phyloP scores from a whole-genome alignment of 805 yeast genomes.

The Candida tibetensis region DNA sequence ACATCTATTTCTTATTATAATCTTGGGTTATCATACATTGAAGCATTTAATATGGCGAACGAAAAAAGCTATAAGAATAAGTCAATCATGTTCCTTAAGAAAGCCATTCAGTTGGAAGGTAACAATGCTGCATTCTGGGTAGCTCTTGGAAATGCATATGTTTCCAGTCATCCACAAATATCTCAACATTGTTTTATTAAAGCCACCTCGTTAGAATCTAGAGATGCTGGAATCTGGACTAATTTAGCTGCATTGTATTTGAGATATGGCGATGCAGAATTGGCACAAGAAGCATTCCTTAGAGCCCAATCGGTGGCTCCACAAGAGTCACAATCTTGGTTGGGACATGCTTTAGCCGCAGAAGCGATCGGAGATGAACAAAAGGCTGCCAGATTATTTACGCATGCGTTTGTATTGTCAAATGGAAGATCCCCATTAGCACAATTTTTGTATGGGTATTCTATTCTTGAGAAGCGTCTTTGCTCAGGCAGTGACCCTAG shows the following conservation, averaged over 20 bases:
- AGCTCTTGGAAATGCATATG: slow-evolving; percentile 74
- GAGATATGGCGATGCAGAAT: slow-evolving; percentile 59
- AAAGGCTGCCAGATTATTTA: slow-evolving; percentile 57
- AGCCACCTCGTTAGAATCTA: slow-evolving; percentile 67
- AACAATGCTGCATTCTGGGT: slow-evolving; percentile 75
- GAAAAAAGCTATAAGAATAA: slow-evolving; percentile 36
- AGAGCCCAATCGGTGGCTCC: slow-evolving; percentile 84
- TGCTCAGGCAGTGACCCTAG: slow-evolving; percentile 48
- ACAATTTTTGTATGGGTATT: slow-evolving; percentile 67
- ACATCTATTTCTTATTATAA: slow-evolving; percentile 61
- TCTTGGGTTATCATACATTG: slow-evolving; percentile 63
- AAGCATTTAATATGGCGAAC: slow-evolving; percentile 30
- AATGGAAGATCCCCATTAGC: slow-evolving; percentile 70
- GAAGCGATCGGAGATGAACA: slow-evolving; percentile 48
- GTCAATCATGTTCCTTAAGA: slow-evolving; percentile 58
- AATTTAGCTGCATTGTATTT: slow-evolving; percentile 78
- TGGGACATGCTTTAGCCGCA: slow-evolving; percentile 73
- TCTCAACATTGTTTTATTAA: slow-evolving; percentile 93
- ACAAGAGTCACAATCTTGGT: slow-evolving; percentile 71
- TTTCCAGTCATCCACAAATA: slow-evolving; percentile 60
- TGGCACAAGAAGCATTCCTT: slow-evolving; percentile 70
- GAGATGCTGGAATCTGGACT: slow-evolving; percentile 71
- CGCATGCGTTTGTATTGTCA: slow-evolving; percentile 77
- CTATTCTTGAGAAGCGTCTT: slow-evolving; percentile 46
- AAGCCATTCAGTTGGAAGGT: slow-evolving; percentile 69